Evolutionary conservation across 768 basidiomycete species (phyloP), one percentile per base, ranked within the genome.

Genomic region (Lentinula sp.): DNA sequence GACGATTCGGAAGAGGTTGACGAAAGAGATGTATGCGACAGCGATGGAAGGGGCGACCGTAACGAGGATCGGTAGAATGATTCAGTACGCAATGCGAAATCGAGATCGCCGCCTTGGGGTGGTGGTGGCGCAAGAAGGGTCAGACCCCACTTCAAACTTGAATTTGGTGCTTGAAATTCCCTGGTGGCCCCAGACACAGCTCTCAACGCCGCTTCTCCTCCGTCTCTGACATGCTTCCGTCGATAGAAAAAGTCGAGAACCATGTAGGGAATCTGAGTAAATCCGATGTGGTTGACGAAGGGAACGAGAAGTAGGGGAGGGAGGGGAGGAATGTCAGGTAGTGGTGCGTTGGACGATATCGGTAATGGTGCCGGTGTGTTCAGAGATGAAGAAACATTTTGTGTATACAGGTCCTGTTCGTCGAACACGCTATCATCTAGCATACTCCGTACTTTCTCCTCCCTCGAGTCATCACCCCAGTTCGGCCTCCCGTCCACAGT

Each of bases 161-260:
- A 67, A 3, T 66, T 59, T 1, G 68, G 75, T 4, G 80, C 72
- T 18, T 74, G 68, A 55, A 95, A 79, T 1, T 87, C 84, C 12
- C 94, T 84, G 2, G 83, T 85, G 50, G 78, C 67, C 6, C 76
- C 77, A 72, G 80, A 77, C 65, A 97, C 81, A 60, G 98, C 78
- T 50, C 79, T 76, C 69, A 91, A 90, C 0, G 88, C 95, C 10
- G 88, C 88, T 65, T 95, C 86, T 9, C 90, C 88, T 36, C 96
- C 96, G 12, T 82, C 73, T 6, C 74, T 81, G n/a, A 93, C 93
- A 68, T 90, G 86, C 51, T 85, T 76, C 7, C 94, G 86, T 70
- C 91, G 87, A 70, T 93, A 95, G 78, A 97, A 98, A 74, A 94
- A 94, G 64, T 86, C 91, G 85, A 86, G 88, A 51, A 96, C 82